Conservation (phyloP, 2,329 filamentous ascomycete genomes). For the Talaromyces sp. region DNA sequence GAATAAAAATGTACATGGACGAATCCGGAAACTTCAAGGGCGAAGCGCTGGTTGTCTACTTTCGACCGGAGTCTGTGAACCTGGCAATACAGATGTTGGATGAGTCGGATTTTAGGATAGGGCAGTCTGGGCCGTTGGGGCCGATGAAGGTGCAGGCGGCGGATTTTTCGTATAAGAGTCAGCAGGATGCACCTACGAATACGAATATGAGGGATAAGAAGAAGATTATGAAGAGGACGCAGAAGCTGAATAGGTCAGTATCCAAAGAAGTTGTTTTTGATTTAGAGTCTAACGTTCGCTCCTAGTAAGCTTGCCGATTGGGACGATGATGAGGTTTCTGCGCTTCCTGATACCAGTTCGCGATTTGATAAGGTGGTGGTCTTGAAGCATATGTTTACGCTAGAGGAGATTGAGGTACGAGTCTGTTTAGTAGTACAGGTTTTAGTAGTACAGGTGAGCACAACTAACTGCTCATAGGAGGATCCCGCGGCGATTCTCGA, state of each 20-base stretch:
- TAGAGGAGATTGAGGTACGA: slow-evolving; percentile 66
- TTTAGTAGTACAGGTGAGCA: not conserved
- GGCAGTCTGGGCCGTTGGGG: slow-evolving; percentile 51
- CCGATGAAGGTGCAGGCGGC: slow-evolving; percentile 79
- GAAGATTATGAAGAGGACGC: slow-evolving; percentile 86
- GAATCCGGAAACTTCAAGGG: slow-evolving; percentile 84
- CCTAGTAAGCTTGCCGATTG: slow-evolving; percentile 84
- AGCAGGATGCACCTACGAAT: slow-evolving; percentile 61
- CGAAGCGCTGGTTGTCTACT: slow-evolving; percentile 89
- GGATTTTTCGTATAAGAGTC: slow-evolving; percentile 88
- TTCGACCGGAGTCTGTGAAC: slow-evolving; percentile 87
- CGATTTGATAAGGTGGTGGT: slow-evolving; percentile 78
- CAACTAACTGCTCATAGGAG: slow-evolving; percentile 47
- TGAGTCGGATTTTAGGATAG: slow-evolving; percentile 66
- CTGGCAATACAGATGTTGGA: slow-evolving; percentile 56
- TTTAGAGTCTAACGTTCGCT: not conserved
- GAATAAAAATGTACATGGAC: slow-evolving; percentile 90
- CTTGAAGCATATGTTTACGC: slow-evolving; percentile 88
- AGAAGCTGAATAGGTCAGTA: slow-evolving; percentile 69
- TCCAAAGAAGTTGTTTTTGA: not conserved
- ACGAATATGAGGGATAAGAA: slow-evolving; percentile 67
- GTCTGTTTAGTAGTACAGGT: not conserved
- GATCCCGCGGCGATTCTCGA: slow-evolving; percentile 80
- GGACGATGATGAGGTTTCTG: slow-evolving; percentile 78
- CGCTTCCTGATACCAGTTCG: slow-evolving; percentile 54